Percentiles rank a stretch among this genome's conserved stretches.
Conservation (phyloP, 1,284 basidiomycete species). For the Ceratobasidium sp. region DNA sequence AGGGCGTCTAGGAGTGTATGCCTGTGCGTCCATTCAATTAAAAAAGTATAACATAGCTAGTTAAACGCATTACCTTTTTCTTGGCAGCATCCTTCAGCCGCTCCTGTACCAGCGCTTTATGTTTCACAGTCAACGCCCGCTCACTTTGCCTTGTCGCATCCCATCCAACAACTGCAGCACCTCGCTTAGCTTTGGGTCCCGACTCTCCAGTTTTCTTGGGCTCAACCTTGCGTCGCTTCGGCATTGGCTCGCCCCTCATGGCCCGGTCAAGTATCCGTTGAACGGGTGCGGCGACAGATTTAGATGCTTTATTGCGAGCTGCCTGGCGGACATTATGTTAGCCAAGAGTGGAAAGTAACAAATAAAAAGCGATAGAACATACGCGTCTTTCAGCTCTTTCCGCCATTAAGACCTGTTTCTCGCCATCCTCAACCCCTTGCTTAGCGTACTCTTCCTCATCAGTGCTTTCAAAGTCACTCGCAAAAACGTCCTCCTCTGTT, state of each 20-base stretch:
- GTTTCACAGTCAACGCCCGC: constrained; percentile 23
- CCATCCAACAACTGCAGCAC: constrained; percentile 45
- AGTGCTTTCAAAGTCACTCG: constrained; percentile 81
- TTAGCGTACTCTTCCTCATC: constrained; percentile 67
- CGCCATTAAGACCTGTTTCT: constrained; percentile 64
- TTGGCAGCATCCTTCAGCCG: constrained; percentile 62
- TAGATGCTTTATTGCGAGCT: constrained; percentile 63
- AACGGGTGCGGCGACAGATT: constrained; percentile 60
- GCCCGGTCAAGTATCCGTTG: constrained; percentile 7
- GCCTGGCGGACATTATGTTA: constrained; percentile 51
- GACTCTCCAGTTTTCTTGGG: constrained; percentile 44
- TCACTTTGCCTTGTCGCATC: constrained; percentile 27
- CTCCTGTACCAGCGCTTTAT: constrained; percentile 23
- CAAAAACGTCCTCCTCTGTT: constrained; percentile 73
- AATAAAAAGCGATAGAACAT: constrained; percentile 50
- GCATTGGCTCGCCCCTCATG: constrained; percentile 49
- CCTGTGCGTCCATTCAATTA: constrained; percentile 50
- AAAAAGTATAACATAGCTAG: neutral
- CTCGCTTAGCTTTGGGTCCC: constrained; percentile 52
- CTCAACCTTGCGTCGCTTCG: constrained; percentile 41
- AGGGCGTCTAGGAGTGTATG: constrained; percentile 63
- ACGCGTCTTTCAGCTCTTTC: constrained; percentile 60
- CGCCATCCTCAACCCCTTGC: constrained; percentile 61
- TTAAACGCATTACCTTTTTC: constrained; percentile 57
- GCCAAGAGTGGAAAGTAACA: neutral